Percentiles rank a stretch among this genome's conserved stretches.
Evolutionary conservation across 2,329 filamentous ascomycete species (phyloP).

Genomic region (Harringtonia lauricola): DNA sequence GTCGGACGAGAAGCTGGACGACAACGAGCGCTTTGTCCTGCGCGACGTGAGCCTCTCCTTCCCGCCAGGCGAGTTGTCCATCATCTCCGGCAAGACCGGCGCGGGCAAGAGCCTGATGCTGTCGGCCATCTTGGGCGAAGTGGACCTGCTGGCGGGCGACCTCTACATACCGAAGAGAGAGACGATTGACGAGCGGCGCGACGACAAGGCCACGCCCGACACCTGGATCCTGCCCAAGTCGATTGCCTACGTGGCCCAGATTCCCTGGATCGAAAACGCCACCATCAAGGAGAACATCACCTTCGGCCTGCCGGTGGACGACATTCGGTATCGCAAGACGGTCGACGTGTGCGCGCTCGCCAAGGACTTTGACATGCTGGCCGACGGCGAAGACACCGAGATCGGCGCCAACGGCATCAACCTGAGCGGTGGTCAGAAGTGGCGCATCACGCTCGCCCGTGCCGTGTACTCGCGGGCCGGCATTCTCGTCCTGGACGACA

Average conservation of each 20-base stretch:
- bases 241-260: slow-evolving; percentile 67
- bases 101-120: slow-evolving; percentile 69
- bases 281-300: slow-evolving; percentile 69
- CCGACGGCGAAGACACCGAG: slow-evolving; percentile 68
- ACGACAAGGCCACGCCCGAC: slow-evolving; percentile 46
- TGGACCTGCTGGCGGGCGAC: slow-evolving; percentile 53
- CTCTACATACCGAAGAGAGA: slow-evolving; percentile 44
- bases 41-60: slow-evolving; percentile 55
- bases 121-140: slow-evolving; percentile 63
- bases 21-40: slow-evolving; percentile 52
- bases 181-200: slow-evolving; percentile 41
- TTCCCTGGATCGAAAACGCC: slow-evolving; percentile 78
- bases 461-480: slow-evolving; percentile 71
- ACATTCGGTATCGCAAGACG: slow-evolving; percentile 59
- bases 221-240: slow-evolving; percentile 62
- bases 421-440: slow-evolving; percentile 72
- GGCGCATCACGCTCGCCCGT: slow-evolving; percentile 69
- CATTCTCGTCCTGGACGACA: slow-evolving; percentile 70
- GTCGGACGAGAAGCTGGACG: slow-evolving; percentile 45
- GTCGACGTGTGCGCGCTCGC: slow-evolving; percentile 61
- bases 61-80: slow-evolving; percentile 56
- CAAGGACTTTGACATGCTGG: slow-evolving; percentile 66
- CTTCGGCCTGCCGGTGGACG: slow-evolving; percentile 61
- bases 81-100: slow-evolving; percentile 68
- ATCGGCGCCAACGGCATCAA: slow-evolving; percentile 81